phyloP scores from a whole-genome alignment of 176 grass and related monocot genomes.

The Carex myosuroides region DNA sequence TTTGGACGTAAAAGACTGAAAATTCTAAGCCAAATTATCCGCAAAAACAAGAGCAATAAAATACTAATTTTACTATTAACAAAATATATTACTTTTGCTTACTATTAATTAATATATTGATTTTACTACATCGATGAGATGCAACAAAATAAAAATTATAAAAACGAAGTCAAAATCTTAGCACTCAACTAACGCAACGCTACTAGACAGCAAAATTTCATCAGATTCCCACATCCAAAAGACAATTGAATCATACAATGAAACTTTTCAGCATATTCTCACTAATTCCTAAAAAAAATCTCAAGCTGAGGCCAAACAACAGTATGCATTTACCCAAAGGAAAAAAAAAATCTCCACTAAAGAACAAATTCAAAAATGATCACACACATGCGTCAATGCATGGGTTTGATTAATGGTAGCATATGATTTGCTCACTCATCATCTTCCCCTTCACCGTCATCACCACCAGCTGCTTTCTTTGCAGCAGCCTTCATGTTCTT shows the following conservation, averaged over 20 bases:
- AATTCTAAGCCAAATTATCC: too few species aligned
- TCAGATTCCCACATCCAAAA: background rate
- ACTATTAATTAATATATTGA: too few species aligned
- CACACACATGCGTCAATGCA: background rate
- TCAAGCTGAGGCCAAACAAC: background rate
- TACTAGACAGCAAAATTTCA: background rate
- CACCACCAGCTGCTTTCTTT: slow-evolving; percentile 52
- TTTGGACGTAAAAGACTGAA: too few species aligned
- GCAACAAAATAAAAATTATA: too few species aligned
- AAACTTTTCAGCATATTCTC: background rate
- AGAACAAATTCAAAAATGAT: background rate
- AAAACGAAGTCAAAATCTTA: too few species aligned
- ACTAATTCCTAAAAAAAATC: background rate
- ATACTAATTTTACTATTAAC: too few species aligned
- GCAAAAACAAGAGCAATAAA: too few species aligned
- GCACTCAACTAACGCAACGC: background rate
- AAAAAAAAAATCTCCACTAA: background rate
- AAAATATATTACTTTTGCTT: too few species aligned
- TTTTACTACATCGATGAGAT: too few species aligned
- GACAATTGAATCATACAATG: background rate
- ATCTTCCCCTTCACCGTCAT: slow-evolving; percentile 48
- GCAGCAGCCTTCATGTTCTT: slow-evolving; percentile 42
- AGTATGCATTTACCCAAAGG: background rate
- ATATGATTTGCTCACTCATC: slow-evolving; percentile 27
- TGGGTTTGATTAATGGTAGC: too few species aligned